Percentiles rank a stretch among this genome's conserved stretches.
Conservation (phyloP, 2,329 filamentous ascomycete genomes). For the Pestalotiopsis sp. region DNA sequence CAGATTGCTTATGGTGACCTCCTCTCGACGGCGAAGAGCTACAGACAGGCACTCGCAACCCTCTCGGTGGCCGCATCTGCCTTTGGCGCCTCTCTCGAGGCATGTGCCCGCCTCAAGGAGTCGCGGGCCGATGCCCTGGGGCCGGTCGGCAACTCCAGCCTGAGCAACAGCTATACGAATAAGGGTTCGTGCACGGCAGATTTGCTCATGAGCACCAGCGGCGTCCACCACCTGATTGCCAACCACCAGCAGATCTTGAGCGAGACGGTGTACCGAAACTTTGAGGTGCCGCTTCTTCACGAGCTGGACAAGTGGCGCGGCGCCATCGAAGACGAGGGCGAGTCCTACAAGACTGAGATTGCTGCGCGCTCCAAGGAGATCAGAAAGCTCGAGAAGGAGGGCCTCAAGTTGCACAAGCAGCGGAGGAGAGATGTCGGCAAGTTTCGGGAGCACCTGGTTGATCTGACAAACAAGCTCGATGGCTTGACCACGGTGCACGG, state of each 20-base stretch:
- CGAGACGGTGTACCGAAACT: slow-evolving; percentile 67
- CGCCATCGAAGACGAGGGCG: slow-evolving; percentile 65
- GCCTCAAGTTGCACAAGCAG: slow-evolving; percentile 61
- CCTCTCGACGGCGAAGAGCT: slow-evolving; percentile 61
- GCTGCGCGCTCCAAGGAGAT: slow-evolving; percentile 60
- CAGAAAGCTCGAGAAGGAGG: slow-evolving; percentile 63
- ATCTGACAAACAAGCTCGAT: slow-evolving; percentile 62
- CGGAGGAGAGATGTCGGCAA: slow-evolving; percentile 59
- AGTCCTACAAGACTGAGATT: slow-evolving; percentile 56
- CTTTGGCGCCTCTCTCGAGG: slow-evolving; percentile 65
- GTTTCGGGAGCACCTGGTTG: slow-evolving; percentile 63
- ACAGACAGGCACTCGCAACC: slow-evolving; percentile 60
- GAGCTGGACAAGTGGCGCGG: slow-evolving; percentile 66
- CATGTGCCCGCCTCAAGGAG: slow-evolving; percentile 68
- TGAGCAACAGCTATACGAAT: slow-evolving; percentile 48
- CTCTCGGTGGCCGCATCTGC: slow-evolving; percentile 62
- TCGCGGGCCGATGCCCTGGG: slow-evolving; percentile 59
- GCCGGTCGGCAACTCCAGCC: slow-evolving; percentile 33
- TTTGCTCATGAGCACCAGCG: slow-evolving; percentile 60
- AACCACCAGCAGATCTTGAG: slow-evolving; percentile 71
- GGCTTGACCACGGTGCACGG: slow-evolving; percentile 61
- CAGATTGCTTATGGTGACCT: slow-evolving; percentile 64
- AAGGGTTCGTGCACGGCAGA: slow-evolving; percentile 61
- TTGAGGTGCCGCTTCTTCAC: slow-evolving; percentile 69
- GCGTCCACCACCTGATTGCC: slow-evolving; percentile 66